A percentile compares a stretch with the other conserved stretches of the same genome.
phyloP scores from a whole-genome alignment of 2,329 filamentous ascomycete species.

The Nothopassalora personata region DNA sequence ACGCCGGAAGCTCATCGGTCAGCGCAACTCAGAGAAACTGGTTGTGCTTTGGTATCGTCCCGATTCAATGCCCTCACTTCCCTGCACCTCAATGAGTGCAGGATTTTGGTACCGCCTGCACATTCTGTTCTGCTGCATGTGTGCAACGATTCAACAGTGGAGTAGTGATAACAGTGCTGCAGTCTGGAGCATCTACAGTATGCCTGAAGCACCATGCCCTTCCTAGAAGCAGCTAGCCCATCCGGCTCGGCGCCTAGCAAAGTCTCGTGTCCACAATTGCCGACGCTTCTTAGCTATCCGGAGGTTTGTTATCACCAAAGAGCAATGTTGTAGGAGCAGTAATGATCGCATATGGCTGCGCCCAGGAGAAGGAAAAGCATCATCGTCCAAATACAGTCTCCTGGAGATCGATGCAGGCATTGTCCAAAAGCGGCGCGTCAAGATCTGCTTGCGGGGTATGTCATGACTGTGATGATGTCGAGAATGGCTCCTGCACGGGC shows the following conservation, averaged over 20 bases:
- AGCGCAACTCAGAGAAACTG: no score
- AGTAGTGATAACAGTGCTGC: neutral
- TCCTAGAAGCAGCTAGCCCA: neutral
- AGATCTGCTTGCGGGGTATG: neutral
- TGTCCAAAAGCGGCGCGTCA: neutral
- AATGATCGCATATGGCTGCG: neutral
- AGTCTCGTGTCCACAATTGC: neutral
- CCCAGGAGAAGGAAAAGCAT: neutral
- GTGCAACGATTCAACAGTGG: neutral
- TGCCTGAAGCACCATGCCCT: neutral
- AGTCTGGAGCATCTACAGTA: neutral
- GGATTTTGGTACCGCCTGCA: neutral
- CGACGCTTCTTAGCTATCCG: neutral
- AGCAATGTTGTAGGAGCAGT: neutral
- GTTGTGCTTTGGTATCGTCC: no score
- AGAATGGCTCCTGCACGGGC: neutral
- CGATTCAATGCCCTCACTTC: no score
- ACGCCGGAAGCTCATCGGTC: no score
- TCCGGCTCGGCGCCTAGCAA: neutral
- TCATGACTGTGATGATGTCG: neutral
- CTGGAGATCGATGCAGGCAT: neutral
- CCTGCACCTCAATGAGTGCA: neutral
- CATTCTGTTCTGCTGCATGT: no score
- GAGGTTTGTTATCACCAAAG: neutral
- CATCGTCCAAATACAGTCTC: neutral